A percentile compares a stretch with the other conserved stretches of the same genome.
phyloP scores from a whole-genome alignment of 371 early-diverging fungal genomes.

The Lichtheimia ramosa region DNA sequence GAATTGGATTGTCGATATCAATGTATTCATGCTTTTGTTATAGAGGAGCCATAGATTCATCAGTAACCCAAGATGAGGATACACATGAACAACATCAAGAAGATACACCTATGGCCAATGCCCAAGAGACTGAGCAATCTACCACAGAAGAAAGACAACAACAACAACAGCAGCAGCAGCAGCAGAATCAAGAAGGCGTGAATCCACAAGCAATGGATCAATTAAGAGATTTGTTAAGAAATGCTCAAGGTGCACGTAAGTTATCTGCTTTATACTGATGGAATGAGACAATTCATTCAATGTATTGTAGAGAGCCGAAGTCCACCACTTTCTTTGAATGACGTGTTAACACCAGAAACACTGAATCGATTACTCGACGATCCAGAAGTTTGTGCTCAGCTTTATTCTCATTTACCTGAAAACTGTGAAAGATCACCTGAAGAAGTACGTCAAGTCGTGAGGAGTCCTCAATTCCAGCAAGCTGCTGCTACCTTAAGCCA shows the following conservation, averaged over 20 bases:
- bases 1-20: conserved; percentile 3
- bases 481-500: conserved; percentile 63
- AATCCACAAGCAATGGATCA: conserved; percentile 19
- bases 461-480: conserved; percentile 72
- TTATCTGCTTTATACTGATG: not conserved
- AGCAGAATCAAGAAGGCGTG: conserved; percentile 2
- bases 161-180: conserved; percentile 10
- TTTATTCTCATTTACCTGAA: conserved; percentile 71
- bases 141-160: conserved; percentile 10
- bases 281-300: not conserved
- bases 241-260: conserved; percentile 23
- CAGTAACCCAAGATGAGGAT: conserved; percentile 16
- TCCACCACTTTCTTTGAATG: conserved; percentile 19
- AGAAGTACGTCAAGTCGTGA: conserved; percentile 59
- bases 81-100: not conserved
- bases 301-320: not conserved
- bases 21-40: no score
- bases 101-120: not conserved
- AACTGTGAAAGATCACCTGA: conserved; percentile 45
- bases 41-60: not conserved
- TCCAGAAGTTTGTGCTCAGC: conserved; percentile 49
- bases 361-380: conserved; percentile 59
- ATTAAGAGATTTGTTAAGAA: conserved; percentile 20
- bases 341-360: conserved; percentile 56
- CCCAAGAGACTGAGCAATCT: not conserved